Conservation (phyloP, 1,139 yeast species). For the Geotrichum histeridarum region DNA sequence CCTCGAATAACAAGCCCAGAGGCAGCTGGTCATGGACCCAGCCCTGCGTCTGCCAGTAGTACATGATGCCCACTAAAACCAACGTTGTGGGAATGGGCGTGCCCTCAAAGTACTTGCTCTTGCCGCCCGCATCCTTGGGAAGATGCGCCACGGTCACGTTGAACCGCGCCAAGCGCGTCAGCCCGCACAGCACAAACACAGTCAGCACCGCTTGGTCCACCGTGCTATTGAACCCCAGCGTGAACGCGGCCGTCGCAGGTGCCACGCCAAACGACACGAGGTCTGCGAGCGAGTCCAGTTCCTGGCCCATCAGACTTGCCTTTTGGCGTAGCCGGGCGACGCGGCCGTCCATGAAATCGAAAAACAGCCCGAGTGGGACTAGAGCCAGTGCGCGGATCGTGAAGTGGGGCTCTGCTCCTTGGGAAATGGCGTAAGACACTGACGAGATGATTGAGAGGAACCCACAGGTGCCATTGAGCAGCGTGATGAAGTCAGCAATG, state of each 20-base stretch:
- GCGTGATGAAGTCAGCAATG: conserved; percentile 91
- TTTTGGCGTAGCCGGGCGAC: conserved; percentile 93
- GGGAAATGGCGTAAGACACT: conserved; percentile 51
- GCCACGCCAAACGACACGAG: conserved; percentile 88
- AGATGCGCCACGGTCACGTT: conserved; percentile 89
- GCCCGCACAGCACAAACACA: conserved; percentile 87
- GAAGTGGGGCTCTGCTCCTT: not conserved
- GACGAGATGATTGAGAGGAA: conserved; percentile 86
- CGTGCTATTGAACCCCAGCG: conserved; percentile 82
- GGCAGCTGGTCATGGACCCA: conserved; percentile 51
- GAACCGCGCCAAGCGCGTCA: conserved; percentile 89
- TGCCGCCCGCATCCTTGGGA: conserved; percentile 80
- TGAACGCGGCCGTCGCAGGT: conserved; percentile 88
- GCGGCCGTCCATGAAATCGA: conserved; percentile 94
- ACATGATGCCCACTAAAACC: conserved; percentile 67
- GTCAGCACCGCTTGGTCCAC: conserved; percentile 70
- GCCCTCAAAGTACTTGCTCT: conserved; percentile 79
- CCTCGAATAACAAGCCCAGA: conserved; percentile 50
- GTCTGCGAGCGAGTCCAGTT: conserved; percentile 92
- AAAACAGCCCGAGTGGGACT: conserved; percentile 81
- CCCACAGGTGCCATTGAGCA: conserved; percentile 73
- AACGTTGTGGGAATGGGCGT: conserved; percentile 93
- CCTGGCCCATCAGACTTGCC: conserved; percentile 93
- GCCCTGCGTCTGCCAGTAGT: conserved; percentile 48
- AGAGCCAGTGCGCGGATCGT: conserved; percentile 70